Percentiles rank a stretch among this genome's conserved stretches.
These are phyloP conservation scores for Curvularia spicifera DNA, from an alignment of 2,329 filamentous ascomycete species.

Conservation along the genomic window DNA sequence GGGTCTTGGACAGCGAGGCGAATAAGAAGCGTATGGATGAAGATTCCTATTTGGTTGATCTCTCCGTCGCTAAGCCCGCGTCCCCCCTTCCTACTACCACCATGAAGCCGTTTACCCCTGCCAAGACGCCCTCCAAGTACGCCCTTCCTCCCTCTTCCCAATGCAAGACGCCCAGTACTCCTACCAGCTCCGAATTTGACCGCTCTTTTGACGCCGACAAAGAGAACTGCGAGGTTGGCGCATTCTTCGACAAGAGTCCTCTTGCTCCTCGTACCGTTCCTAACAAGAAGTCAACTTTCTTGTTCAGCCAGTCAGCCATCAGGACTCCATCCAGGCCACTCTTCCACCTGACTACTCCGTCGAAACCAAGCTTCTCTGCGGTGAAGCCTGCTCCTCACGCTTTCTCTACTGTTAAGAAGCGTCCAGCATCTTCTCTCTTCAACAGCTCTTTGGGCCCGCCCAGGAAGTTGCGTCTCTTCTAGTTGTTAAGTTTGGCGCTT, in stretches of 20 bases:
- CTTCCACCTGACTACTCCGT: constrained; percentile 33
- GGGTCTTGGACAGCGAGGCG: constrained; percentile 72
- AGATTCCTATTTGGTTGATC: constrained; percentile 40
- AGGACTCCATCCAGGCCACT: constrained; percentile 61
- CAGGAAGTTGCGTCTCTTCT: constrained; percentile 38
- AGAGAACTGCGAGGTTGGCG: constrained; percentile 48
- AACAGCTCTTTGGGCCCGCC: constrained; percentile 31
- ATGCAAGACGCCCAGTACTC: constrained; percentile 35
- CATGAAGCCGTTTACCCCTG: constrained; percentile 38
- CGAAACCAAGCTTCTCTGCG: constrained; percentile 27
- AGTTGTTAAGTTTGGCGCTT: constrained; percentile 2
- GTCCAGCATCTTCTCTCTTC: constrained; percentile 24
- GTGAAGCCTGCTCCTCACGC: constrained; percentile 22
- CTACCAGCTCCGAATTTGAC: constrained; percentile 39
- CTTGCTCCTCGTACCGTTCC: constrained; percentile 50
- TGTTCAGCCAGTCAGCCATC: constrained; percentile 52
- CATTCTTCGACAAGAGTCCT: constrained; percentile 48
- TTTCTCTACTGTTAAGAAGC: constrained; percentile 34
- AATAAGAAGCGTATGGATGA: constrained; percentile 46
- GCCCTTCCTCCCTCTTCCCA: constrained; percentile 30
- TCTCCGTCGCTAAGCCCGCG: constrained; percentile 30
- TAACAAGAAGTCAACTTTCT: constrained; percentile 34
- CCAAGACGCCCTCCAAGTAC: constrained; percentile 41
- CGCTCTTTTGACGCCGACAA: constrained; percentile 39
- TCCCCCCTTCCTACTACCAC: constrained; percentile 29